Conservation (phyloP, 1,139 yeast genomes). For the Geotrichum reessii region DNA sequence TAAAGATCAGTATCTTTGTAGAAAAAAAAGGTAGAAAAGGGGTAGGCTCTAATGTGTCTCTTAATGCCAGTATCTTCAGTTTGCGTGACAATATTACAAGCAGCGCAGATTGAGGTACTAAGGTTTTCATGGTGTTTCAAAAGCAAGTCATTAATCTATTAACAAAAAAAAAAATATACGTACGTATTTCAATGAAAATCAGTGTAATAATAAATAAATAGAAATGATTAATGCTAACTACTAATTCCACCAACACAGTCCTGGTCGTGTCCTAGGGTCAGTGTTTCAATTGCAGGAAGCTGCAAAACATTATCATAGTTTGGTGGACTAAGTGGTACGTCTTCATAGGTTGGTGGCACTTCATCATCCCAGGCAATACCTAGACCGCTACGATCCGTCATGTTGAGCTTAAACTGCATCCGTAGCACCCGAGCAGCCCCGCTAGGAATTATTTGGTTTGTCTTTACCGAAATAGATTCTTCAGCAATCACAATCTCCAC, state of each 20-base stretch:
- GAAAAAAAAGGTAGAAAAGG: no score
- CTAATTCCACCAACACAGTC: background rate
- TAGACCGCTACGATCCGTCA: conserved; percentile 87
- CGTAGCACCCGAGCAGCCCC: conserved; percentile 92
- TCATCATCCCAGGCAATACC: conserved; percentile 99
- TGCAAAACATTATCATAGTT: conserved; percentile 44
- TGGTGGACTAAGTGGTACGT: conserved; percentile 85
- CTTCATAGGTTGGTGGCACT: conserved; percentile 93
- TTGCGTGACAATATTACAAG: background rate
- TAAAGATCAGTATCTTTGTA: background rate
- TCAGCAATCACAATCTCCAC: conserved; percentile 93
- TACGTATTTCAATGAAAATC: no score
- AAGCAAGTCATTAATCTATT: background rate
- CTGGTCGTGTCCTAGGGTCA: background rate
- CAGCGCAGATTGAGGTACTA: background rate
- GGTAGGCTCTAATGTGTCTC: no score
- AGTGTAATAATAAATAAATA: background rate
- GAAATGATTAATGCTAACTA: background rate
- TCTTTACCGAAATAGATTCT: conserved; percentile 47
- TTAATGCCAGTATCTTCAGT: background rate
- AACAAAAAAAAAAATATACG: background rate
- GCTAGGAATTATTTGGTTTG: conserved; percentile 45
- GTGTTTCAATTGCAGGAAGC: conserved; percentile 30
- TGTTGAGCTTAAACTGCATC: conserved; percentile 79
- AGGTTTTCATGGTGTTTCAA: background rate